Evolutionary conservation across 805 yeast species (phyloP).

Genomic region (Danielozyma ontarioensis): DNA sequence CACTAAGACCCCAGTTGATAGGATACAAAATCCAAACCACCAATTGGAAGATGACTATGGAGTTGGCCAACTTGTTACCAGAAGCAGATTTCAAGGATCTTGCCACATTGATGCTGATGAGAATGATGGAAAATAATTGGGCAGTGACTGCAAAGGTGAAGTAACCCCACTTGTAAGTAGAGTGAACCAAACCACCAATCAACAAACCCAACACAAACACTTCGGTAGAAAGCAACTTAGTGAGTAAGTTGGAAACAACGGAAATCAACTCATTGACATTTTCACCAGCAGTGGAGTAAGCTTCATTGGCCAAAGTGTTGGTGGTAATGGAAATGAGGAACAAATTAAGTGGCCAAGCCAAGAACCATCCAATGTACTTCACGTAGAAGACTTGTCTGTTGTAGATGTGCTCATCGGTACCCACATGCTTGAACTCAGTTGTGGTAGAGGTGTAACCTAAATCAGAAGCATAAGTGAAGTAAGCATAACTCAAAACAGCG

Average conservation of each 20-base stretch:
- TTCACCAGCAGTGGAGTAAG: conserved; percentile 21
- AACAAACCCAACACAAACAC: conserved; percentile 49
- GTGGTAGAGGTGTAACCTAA: conserved; percentile 48
- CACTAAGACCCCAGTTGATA: conserved; percentile 48
- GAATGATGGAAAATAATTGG: conserved; percentile 35
- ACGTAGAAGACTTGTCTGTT: conserved; percentile 53
- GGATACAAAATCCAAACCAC: conserved; percentile 47
- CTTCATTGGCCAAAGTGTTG: conserved; percentile 26
- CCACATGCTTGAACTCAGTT: conserved; percentile 46
- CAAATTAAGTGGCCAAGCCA: conserved; percentile 44
- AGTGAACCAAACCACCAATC: conserved; percentile 50
- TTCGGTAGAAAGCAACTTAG: conserved; percentile 41
- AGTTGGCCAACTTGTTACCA: conserved; percentile 6
- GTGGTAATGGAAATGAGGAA: conserved; percentile 27
- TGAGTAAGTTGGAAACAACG: conserved; percentile 30
- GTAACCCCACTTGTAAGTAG: conserved; percentile 68
- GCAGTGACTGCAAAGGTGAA: conserved; percentile 49
- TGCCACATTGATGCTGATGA: conserved; percentile 9
- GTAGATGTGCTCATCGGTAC: conserved; percentile 21
- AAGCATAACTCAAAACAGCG: conserved; percentile 41
- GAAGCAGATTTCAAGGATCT: neutral
- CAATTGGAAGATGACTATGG: conserved; percentile 25
- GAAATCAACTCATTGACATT: conserved; percentile 25
- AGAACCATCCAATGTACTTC: conserved; percentile 54
- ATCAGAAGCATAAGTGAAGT: conserved; percentile 54